Evolutionary conservation across 495 filamentous ascomycete species (phyloP), one percentile per base, ranked within the genome.

Genomic region (Chaetomium cochliodes): DNA sequence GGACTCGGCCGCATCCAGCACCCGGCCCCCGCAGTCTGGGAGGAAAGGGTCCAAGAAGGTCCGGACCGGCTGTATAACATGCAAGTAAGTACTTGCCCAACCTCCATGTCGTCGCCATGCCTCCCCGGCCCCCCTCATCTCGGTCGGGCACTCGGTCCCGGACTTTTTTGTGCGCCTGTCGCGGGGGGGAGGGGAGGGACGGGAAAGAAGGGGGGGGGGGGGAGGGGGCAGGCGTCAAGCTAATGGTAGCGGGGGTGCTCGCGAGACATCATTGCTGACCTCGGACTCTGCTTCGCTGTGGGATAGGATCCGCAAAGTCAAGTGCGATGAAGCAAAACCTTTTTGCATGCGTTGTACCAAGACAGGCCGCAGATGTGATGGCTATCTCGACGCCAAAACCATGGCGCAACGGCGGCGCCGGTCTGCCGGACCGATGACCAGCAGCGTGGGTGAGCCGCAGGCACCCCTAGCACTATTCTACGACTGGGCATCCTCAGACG

Each of bases 331-430:
- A 61, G 72, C 67, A 41, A 78, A 76, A 53, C 78, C 78, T 0
- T 76, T 72, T 58, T 80, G 78, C 65, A 73, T 74, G 62, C 73
- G 78, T 16, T 80, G 78, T 72, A 77, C 75, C 37, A 78, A 75
- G 61, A 80, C 78, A 11, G 77, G 78, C 33, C 74, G 78, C n/a
- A 72, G 72, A 59, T 80, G 78, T 47, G 78, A 80, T 67, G 78
- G 78, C 37, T 80, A 80, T 49, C 65, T 74, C 22, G 72, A 75
- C 57, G 68, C 70, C 50, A 72, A 71, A 64, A 58, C 67, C 58
- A 69, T 62, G 71, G 67, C 54, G 20, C 65, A 60, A 65, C 74
- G 70, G 52, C 75, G 67, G 49, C 76, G 65, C 62, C 67, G 72
- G 37, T 59, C 71, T 39, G 60, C 58, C 51, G 63, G 26, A 1